These are phyloP conservation scores for Plasmodiophora brassicae DNA, from an alignment of 208 protist species.

Conservation along the genomic window DNA sequence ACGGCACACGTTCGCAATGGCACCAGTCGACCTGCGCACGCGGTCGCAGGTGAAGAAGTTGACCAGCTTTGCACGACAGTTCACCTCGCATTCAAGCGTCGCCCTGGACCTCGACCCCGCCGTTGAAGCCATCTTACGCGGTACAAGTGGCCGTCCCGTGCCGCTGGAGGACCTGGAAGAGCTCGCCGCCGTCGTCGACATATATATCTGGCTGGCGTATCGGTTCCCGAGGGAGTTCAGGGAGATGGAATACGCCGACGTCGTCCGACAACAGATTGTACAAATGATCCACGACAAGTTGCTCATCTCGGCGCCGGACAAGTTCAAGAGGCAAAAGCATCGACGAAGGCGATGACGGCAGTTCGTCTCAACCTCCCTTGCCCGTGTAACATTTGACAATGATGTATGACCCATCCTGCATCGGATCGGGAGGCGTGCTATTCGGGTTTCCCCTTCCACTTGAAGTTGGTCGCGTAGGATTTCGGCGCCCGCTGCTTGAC, in stretches of 20 bases:
- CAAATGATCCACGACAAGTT: neutral
- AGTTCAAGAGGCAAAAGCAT: too few species aligned
- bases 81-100: neutral
- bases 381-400: too few species aligned
- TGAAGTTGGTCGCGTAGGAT: slow-evolving; percentile 25
- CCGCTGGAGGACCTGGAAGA: neutral
- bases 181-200: neutral
- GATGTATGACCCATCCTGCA: too few species aligned
- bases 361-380: too few species aligned
- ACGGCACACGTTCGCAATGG: slow-evolving; percentile 3
- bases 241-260: neutral
- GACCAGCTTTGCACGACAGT: neutral
- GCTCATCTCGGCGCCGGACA: too few species aligned
- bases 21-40: neutral
- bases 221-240: neutral
- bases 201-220: slow-evolving; percentile 33
- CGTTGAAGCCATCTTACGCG: neutral
- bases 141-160: neutral
- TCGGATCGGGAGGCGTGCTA: too few species aligned
- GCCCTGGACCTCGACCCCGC: neutral
- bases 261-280: neutral
- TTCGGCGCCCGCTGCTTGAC: neutral
- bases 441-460: slow-evolving; percentile 6
- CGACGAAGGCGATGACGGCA: too few species aligned
- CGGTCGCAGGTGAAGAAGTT: neutral